Base-by-base conservation (phyloP, 208 protist species). In the Trypanosoma melophagium region DNA sequence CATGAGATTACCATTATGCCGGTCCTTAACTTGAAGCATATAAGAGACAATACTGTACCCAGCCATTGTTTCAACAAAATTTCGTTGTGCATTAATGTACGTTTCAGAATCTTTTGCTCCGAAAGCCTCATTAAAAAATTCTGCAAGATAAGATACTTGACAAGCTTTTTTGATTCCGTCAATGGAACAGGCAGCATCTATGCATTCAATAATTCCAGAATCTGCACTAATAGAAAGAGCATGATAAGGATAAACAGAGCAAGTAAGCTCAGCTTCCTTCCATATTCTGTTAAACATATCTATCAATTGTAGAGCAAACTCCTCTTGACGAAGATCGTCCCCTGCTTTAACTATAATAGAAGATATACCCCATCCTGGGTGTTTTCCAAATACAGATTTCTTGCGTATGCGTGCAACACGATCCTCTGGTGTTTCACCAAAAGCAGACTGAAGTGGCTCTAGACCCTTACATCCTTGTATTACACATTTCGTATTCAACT, bases 1-100 rank as follows among this genome's bases (percentile, higher is more conserved):
- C 81, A 98, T 90, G 54, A 99, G 89, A 79, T 98, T 98, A 47
- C 96, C 96, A 66, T 99, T 98, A 74, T 98, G 96, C 21, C 96
- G 69, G 59, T 98, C 96, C 58, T 98, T 98, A 50, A 98, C 86
- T 62, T 98, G 92, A 28, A 99, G 66, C 17, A 99, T 81, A 79
- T 98, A 98, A 17, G 78, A 87, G 13, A 98, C 80, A 52, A 98
- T 76, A 54, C 95, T 97, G 74, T 98, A 99, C 21, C 88, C 97
- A 12, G 96, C 97, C 79, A 97, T 87, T 51, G 84, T 93, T 76
- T 98, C 92, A 9, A 97, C 80, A 85, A 98, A 99, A 76, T 97
- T 96, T 51, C 78, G 65, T 69, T 97, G 88, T 17, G 93, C 93
- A 14, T 59, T 58, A 7, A 47, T 69, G 59, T 92, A 96, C n/a